Evolutionary conservation across 352 stramenopile species (phyloP).

Genomic region (Globisporangium paroecandrum): DNA sequence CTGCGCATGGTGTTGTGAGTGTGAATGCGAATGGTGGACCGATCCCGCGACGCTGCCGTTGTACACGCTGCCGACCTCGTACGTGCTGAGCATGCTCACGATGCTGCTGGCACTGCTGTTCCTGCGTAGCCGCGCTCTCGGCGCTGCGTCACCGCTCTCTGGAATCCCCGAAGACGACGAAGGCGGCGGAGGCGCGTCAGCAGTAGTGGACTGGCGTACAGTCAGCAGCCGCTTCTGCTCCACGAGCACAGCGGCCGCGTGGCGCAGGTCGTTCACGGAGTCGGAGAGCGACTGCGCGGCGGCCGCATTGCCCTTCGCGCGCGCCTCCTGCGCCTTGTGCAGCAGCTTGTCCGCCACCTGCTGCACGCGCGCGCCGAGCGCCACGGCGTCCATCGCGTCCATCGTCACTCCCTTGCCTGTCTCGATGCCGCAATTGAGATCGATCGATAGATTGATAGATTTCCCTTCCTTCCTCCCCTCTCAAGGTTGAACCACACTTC

Average conservation of each 20-base stretch:
- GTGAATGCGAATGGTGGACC: slow-evolving; percentile 1
- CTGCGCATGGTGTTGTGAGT: not conserved
- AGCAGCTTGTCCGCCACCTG: slow-evolving; percentile 75
- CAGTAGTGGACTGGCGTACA: slow-evolving; percentile 7
- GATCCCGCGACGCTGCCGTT: slow-evolving; percentile 15
- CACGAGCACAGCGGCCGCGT: slow-evolving; percentile 44
- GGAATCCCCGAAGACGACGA: slow-evolving; percentile 10
- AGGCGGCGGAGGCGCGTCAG: slow-evolving; percentile 25
- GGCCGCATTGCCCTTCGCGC: slow-evolving; percentile 49
- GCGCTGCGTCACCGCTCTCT: slow-evolving; percentile 21
- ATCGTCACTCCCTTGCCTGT: slow-evolving; percentile 2
- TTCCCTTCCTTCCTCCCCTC: slow-evolving; percentile 1
- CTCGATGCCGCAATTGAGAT: not conserved
- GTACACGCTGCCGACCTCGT: slow-evolving; percentile 14
- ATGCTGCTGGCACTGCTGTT: slow-evolving; percentile 21
- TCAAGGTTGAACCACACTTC: not conserved
- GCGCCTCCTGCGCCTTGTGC: slow-evolving; percentile 63
- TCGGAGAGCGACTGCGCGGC: slow-evolving; percentile 41
- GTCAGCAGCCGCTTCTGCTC: slow-evolving; percentile 54
- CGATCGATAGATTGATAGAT: not conserved
- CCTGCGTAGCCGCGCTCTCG: slow-evolving; percentile 11
- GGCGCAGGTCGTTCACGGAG: slow-evolving; percentile 55
- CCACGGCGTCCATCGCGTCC: slow-evolving; percentile 34
- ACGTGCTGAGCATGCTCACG: slow-evolving; percentile 19
- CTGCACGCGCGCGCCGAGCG: slow-evolving; percentile 59